Evolutionary conservation across 495 filamentous ascomycete species (phyloP), one percentile per base, ranked within the genome.

Genomic region (Penicillium manginii): DNA sequence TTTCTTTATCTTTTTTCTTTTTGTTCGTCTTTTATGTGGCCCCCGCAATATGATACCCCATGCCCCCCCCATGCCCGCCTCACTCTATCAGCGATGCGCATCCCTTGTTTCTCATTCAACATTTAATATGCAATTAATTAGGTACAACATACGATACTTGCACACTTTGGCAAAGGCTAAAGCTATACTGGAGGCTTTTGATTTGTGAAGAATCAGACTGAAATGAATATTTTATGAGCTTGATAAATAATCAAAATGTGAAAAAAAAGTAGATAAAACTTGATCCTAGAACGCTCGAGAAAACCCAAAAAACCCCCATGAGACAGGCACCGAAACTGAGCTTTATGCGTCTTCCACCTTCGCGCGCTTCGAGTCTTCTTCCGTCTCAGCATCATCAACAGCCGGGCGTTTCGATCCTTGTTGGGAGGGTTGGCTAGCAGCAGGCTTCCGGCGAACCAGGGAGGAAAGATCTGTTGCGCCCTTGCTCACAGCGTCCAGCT

Each of bases 381-480:
- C 50, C n/a, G 69, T 68, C 2, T 53, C n/a, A 8, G 53, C 39
- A 5, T 48, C 37, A 45, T 71, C 68, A 22, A 67, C 68, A 4
- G 66, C 70, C n/a, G 70, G 52, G 18, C 75, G 67, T 55, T 76
- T 76, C 4, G 61, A 46, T 54, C 12, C 11, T 3, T 42, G 50
- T 23, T 66, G 64, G 11, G 62, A 43, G 22, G 63, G 21, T 18
- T 70, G 63, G 21, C 43, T 58, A 9, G 62, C 63, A 55, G 84
- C 63, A 55, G 84, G 77, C 81, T 96, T 96, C 54, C 90, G 73
- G 58, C 81, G 83, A 3, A 97, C 88, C n/a, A 98, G 72, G 12
- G 88, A 84, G 2, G 88, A 88, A n/a, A 98, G 72, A 66, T 98
- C 96, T 48, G 83, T 96, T 15, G 94, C 94, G 19, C 76, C 81